Percentiles rank a stretch among this genome's conserved stretches.
phyloP scores from a whole-genome alignment of 2,329 filamentous ascomycete genomes.

The Fusarium buharicum region DNA sequence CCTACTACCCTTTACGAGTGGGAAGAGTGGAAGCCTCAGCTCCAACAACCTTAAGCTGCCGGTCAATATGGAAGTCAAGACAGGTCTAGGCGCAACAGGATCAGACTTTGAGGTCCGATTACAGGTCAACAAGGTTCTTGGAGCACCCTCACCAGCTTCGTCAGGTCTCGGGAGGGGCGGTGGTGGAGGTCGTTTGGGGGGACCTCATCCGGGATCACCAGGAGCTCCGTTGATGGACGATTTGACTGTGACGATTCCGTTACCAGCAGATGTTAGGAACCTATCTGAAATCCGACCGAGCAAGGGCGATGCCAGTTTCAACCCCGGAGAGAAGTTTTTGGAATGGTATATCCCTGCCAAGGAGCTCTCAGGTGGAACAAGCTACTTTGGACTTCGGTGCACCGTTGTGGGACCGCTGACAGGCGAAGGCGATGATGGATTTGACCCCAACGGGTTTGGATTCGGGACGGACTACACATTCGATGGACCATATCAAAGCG shows the following conservation, averaged over 20 bases:
- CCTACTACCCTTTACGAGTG: conserved; percentile 76
- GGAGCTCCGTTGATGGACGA: conserved; percentile 76
- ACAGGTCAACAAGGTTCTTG: conserved; percentile 74
- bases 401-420: conserved; percentile 76
- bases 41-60: conserved; percentile 80
- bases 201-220: conserved; percentile 63
- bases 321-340: conserved; percentile 74
- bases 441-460: conserved; percentile 63
- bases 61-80: conserved; percentile 82
- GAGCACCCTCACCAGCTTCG: conserved; percentile 50
- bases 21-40: conserved; percentile 64
- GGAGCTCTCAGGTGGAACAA: conserved; percentile 74
- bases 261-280: conserved; percentile 83
- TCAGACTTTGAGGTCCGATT: conserved; percentile 91
- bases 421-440: conserved; percentile 60
- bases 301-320: conserved; percentile 85
- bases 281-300: conserved; percentile 83
- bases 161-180: conserved; percentile 55
- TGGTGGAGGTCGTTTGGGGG: conserved; percentile 54
- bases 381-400: conserved; percentile 79
- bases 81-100: conserved; percentile 77
- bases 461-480: conserved; percentile 64
- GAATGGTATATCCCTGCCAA: conserved; percentile 87
- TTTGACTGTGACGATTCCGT: conserved; percentile 78
- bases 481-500: conserved; percentile 66